Percentiles rank a stretch among this genome's conserved stretches.
phyloP scores from a whole-genome alignment of 805 yeast species.

The Tetrapisispora pingtungensis region DNA sequence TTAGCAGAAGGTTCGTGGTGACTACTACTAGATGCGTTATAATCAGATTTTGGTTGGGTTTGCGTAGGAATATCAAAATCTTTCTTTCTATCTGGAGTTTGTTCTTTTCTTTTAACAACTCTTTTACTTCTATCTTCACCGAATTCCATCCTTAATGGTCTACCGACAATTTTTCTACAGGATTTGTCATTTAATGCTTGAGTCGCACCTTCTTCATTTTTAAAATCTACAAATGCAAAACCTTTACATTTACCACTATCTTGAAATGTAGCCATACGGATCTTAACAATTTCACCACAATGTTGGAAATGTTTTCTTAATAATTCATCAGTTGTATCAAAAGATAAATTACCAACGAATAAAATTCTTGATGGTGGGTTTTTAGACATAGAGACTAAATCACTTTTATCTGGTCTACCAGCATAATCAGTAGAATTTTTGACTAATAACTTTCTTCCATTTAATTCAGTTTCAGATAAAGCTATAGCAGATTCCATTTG shows the following conservation, averaged over 20 bases:
- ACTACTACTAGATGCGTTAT: slow-evolving; percentile 5
- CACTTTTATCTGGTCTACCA: slow-evolving; percentile 68
- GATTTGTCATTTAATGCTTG: slow-evolving; percentile 66
- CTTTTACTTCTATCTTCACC: slow-evolving; percentile 92
- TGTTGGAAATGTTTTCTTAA: slow-evolving; percentile 77
- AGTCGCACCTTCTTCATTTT: slow-evolving; percentile 70
- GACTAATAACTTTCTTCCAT: slow-evolving; percentile 79
- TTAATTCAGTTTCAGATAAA: slow-evolving; percentile 61
- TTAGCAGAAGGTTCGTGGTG: slow-evolving; percentile 11
- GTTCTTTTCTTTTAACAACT: slow-evolving; percentile 35
- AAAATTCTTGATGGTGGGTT: slow-evolving; percentile 84
- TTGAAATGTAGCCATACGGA: slow-evolving; percentile 97
- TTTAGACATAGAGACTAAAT: slow-evolving; percentile 41
- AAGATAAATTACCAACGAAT: slow-evolving; percentile 88
- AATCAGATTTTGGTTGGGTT: slow-evolving; percentile 3
- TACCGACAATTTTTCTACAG: slow-evolving; percentile 55
- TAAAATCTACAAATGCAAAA: slow-evolving; percentile 85
- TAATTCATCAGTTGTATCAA: slow-evolving; percentile 77
- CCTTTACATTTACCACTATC: slow-evolving; percentile 96
- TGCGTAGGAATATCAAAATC: slow-evolving; percentile 16
- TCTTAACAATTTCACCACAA: slow-evolving; percentile 75
- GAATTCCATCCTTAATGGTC: slow-evolving; percentile 76
- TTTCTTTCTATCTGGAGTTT: slow-evolving; percentile 21
- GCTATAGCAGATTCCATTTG: slow-evolving; percentile 55
- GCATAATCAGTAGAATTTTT: slow-evolving; percentile 73